Base-by-base conservation (phyloP, 345 rosid genomes). In the Nasturtium officinale region DNA sequence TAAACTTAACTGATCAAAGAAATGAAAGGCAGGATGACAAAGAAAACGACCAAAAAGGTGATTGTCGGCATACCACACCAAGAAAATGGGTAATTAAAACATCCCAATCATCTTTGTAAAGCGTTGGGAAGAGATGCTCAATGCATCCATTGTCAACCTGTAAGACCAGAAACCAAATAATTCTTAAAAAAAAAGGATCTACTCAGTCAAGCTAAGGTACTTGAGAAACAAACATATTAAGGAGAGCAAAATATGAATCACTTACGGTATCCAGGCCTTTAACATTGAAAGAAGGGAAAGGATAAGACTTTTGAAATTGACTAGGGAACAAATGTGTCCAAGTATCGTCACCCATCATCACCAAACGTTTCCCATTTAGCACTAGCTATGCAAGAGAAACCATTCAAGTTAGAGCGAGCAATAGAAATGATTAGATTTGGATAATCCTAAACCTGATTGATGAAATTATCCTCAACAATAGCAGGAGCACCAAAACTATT, bases 261-360 rank as follows among this genome's bases (percentile, higher is more conserved):
- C 84, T 73, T 82, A 94, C 97, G 70, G 97, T 88, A 71, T 94
- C 80, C 61, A 94, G 90, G 78, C 91, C 97, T 77, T 94, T 91
- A 58, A 91, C 97, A 80, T 94, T 94, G 53, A 94, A 94, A 37
- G 96, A 94, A 9, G 97, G 97, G 81, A 83, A 89, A 16, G 98
- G 97, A 86, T 83, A 91, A n/a, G 96, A 83, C 80, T 76, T 84
- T 38, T 77, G 85, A 68, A 94, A 91, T 67, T 95, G 99, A 66
- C 86, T 52, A 57, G 99, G 99, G 85, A 91, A 94, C 79, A 94
- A 65, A 73, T 89, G 93, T 42, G 85, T 82, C 99, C 96, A 91
- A 38, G 97, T 91, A 77, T 91, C 96, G 63, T 94, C 97, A 20
- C 99, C 99, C 97, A 94, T 91, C 93, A 91, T 85, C 72, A 91